These are phyloP conservation scores for Candida sp. DNA, from an alignment of 1,139 yeast species.

Conservation along the genomic window DNA sequence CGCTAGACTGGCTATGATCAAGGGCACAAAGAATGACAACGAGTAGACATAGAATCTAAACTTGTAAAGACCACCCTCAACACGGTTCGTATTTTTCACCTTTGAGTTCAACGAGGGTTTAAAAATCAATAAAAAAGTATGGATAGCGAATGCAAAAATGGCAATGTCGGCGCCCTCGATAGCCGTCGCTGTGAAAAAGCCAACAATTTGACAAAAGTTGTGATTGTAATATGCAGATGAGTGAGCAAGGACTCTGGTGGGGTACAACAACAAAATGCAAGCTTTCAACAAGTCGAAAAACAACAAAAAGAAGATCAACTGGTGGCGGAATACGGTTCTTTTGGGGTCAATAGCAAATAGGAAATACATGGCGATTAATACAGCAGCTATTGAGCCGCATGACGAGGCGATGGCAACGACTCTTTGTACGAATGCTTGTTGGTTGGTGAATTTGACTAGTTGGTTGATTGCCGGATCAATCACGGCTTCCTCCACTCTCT, in stretches of 20 bases:
- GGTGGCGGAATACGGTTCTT: slow-evolving; percentile 70
- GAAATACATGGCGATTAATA: slow-evolving; percentile 57
- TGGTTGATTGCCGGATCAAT: slow-evolving; percentile 19
- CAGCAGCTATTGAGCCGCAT: slow-evolving; percentile 58
- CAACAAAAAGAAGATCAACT: slow-evolving; percentile 67
- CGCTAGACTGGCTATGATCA: slow-evolving; percentile 74
- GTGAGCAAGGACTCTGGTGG: slow-evolving; percentile 59
- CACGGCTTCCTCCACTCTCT: slow-evolving; percentile 4
- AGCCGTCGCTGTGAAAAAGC: slow-evolving; percentile 83
- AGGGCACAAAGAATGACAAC: slow-evolving; percentile 63
- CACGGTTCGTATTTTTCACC: slow-evolving; percentile 42
- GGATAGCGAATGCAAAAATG: slow-evolving; percentile 82
- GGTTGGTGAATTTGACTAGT: slow-evolving; percentile 26
- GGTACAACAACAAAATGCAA: slow-evolving; percentile 69
- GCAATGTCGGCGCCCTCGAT: slow-evolving; percentile 92
- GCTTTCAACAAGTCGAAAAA: slow-evolving; percentile 81
- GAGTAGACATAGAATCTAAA: slow-evolving; percentile 64
- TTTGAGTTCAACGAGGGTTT: slow-evolving; percentile 54
- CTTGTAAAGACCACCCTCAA: slow-evolving; percentile 79
- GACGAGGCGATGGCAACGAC: slow-evolving; percentile 62
- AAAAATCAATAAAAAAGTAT: slow-evolving; percentile 77
- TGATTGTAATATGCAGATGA: slow-evolving; percentile 54
- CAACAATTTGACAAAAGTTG: slow-evolving; percentile 72
- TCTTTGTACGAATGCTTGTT: slow-evolving; percentile 39
- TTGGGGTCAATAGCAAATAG: slow-evolving; percentile 65